phyloP scores from a whole-genome alignment of 2,329 filamentous ascomycete genomes.

The Pestalotiopsis sp. region DNA sequence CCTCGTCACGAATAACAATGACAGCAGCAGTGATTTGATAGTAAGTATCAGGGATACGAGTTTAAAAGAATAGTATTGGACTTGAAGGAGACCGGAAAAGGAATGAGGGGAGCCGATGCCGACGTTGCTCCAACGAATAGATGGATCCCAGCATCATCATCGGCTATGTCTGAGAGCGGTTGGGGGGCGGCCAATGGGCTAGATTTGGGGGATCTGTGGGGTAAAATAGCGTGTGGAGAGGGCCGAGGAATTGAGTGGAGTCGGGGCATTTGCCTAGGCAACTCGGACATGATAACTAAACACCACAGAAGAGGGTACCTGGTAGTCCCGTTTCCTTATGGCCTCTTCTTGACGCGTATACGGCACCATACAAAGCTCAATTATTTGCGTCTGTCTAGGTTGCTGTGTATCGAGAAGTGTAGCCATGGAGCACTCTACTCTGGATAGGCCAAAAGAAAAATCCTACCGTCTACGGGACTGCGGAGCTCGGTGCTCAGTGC shows the following conservation, averaged over 20 bases:
- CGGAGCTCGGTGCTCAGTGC: neutral
- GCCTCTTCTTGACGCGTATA: too few species aligned
- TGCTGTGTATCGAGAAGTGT: too few species aligned
- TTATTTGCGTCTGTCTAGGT: too few species aligned
- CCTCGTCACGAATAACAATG: neutral
- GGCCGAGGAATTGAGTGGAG: neutral
- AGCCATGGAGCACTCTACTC: too few species aligned
- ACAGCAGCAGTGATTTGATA: neutral
- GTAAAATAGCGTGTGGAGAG: neutral
- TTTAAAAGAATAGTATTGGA: neutral
- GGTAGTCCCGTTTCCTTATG: too few species aligned
- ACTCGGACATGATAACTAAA: neutral
- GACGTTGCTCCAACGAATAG: neutral
- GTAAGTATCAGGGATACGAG: neutral
- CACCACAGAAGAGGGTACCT: too few species aligned
- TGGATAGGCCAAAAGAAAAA: too few species aligned
- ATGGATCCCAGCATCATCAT: neutral
- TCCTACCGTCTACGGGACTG: neutral
- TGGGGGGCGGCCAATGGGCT: neutral
- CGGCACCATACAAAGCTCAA: too few species aligned
- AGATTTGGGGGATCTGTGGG: neutral
- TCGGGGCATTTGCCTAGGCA: neutral
- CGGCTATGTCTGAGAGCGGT: neutral
- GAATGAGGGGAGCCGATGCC: neutral
- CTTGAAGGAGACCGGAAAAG: neutral